These are phyloP conservation scores for Wallacemonas sp. DNA, from an alignment of 208 protist genomes.

Conservation along the genomic window DNA sequence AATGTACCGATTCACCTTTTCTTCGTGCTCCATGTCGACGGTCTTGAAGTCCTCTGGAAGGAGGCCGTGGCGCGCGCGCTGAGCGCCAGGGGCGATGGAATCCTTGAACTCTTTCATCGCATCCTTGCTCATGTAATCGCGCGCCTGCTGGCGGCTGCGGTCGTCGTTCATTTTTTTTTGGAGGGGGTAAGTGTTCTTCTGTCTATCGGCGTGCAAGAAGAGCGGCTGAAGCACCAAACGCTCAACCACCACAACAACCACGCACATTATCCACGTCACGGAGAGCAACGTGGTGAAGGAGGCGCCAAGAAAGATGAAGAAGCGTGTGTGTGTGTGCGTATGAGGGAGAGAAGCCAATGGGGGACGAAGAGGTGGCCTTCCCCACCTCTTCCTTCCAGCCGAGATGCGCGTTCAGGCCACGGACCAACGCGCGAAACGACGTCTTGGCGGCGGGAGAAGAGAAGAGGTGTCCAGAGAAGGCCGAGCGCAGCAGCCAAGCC, in stretches of 20 bases:
- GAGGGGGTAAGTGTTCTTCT: background rate
- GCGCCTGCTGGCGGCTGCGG: conserved; percentile 26
- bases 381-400: too few species aligned
- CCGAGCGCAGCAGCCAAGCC: too few species aligned
- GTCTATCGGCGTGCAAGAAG: too few species aligned
- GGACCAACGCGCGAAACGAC: too few species aligned
- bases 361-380: too few species aligned
- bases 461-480: too few species aligned
- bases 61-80: conserved; percentile 55
- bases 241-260: too few species aligned
- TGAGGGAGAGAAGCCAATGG: background rate
- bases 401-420: too few species aligned
- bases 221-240: too few species aligned
- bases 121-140: conserved; percentile 63
- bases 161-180: conserved; percentile 11
- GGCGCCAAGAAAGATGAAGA: conserved; percentile 8
- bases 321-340: background rate
- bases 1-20: conserved; percentile 64
- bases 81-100: conserved; percentile 27
- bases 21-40: conserved; percentile 54
- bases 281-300: conserved; percentile 6
- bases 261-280: too few species aligned
- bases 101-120: conserved; percentile 45
- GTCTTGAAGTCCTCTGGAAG: conserved; percentile 58
- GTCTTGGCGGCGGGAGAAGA: too few species aligned